Base-by-base conservation (phyloP, 176 grass and related monocot genomes). In the Pharus latifolius region DNA sequence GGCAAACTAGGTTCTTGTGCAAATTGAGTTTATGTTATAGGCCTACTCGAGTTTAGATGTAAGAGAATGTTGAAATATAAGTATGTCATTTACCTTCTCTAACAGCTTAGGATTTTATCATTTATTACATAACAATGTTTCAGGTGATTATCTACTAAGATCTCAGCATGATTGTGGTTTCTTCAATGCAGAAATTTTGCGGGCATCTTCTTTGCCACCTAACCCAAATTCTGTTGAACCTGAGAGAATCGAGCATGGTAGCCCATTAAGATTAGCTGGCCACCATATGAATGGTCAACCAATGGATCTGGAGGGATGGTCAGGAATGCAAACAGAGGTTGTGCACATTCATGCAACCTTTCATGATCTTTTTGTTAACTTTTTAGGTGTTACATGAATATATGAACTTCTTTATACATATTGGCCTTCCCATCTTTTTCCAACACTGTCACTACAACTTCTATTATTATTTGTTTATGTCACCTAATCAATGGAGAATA, bases 261-360 rank as follows among this genome's bases (percentile, higher is more conserved):
- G 75, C 55, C 90, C 87, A 19, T 74, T 94, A 75, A 94, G 90
- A 76, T 34, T 91, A 80, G 37, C 68, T 73, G 72, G 78, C 48
- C 78, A 94, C 56, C 59, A 82, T 65, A 55, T 81, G 53, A 88
- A 83, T 61, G 68, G 84, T 69, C 84, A 88, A 80, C 84, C 87
- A 17, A 94, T 99, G 95, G 90, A 99, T 66, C 37, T 94, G 49
- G 95, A 99, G 54, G 75, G 81, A 42, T 88, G 78, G 82, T 73
- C 84, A 6, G 89, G 71, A 69, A 90, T 91, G 74, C 87, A 91
- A 71, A 88, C 79, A 42, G 90, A 99, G 84, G 95, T 99, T 51
- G 40, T 73, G 3, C 9, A 52, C 27, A 55, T 81, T 57, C 60
- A 87, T 52, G 17, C 55, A 41, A 60, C 10, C 31, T 67, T 79